Evolutionary conservation across 1,284 basidiomycete species (phyloP), one percentile per base, ranked within the genome.

Genomic region (Tylopilus sp.): DNA sequence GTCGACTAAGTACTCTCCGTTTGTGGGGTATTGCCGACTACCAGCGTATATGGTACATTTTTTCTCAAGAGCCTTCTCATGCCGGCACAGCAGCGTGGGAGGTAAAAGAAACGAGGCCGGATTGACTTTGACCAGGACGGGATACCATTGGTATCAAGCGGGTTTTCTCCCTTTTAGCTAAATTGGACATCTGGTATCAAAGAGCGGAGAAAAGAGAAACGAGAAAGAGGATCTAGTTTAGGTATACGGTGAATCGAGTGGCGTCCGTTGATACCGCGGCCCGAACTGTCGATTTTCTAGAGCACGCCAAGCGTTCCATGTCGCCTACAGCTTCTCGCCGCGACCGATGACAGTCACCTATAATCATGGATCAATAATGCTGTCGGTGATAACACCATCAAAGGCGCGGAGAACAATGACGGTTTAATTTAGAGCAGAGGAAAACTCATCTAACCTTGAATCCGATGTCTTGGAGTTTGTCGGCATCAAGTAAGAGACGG

Each of bases 381-480:
- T 41, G 37, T 34, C 41, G 21, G 47, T n/a, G 40, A 49, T 51
- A 34, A 46, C 19, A 16, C 42, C 48, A 44, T 51, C 50, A 49
- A 49, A 41, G 46, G 35, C n/a, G 35, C 25, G 16, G 7, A 38
- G 11, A n/a, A 16, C 35, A 38, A 46, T 19, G 37, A 38, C 11
- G 11, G 18, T 38, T 18, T 25, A 13, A 41, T 35, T 33, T n/a
- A 21, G 39, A 41, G 26, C 47, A 35, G 40, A n/a, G 26, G 2
- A 33, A 30, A 18, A 23, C 11, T 42, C 37, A 45, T 71, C 79
- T 36, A 12, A 96, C 96, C 72, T 86, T 89, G 84, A 98, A 99
- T 39, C 96, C 96, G 62, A 98, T 96, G 66, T 82, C 69, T 59
- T 81, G 80, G 54, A 99, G 77, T 67, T 79, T 79, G 48, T 84